phyloP scores from a whole-genome alignment of 306 rosid genomes.

The Dalbergia oliveri region DNA sequence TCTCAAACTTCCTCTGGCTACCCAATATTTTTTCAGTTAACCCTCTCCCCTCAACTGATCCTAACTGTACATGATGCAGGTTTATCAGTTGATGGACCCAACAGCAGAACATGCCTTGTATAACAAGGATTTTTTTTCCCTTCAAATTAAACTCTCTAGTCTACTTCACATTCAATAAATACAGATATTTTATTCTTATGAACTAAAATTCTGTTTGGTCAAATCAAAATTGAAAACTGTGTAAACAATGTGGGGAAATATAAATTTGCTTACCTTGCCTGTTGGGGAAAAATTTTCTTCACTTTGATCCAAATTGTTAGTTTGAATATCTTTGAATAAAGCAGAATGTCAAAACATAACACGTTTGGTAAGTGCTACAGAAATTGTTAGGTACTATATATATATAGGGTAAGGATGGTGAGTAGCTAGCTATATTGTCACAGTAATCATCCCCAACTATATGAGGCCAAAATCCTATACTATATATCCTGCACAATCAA shows the following conservation, averaged over 20 bases:
- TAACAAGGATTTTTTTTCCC: neutral
- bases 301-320: too few species aligned
- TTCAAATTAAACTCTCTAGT: neutral
- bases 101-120: neutral
- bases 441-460: too few species aligned
- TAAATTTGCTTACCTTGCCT: neutral
- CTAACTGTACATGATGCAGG: neutral
- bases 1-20: too few species aligned
- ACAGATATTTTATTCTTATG: neutral
- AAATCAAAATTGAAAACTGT: neutral
- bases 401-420: too few species aligned
- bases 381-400: too few species aligned
- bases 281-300: too few species aligned
- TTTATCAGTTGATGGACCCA: neutral
- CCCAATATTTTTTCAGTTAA: too few species aligned
- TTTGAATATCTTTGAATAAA: neutral
- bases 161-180: neutral
- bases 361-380: too few species aligned
- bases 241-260: neutral
- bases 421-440: too few species aligned
- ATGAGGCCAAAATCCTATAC: neutral
- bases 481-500: slow-evolving; percentile 4
- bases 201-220: neutral
- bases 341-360: too few species aligned
- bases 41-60: neutral